Percentiles rank a stretch among this genome's conserved stretches.
Evolutionary conservation across 2,329 filamentous ascomycete species (phyloP).

Genomic region (Aspergillus eucalypticola): DNA sequence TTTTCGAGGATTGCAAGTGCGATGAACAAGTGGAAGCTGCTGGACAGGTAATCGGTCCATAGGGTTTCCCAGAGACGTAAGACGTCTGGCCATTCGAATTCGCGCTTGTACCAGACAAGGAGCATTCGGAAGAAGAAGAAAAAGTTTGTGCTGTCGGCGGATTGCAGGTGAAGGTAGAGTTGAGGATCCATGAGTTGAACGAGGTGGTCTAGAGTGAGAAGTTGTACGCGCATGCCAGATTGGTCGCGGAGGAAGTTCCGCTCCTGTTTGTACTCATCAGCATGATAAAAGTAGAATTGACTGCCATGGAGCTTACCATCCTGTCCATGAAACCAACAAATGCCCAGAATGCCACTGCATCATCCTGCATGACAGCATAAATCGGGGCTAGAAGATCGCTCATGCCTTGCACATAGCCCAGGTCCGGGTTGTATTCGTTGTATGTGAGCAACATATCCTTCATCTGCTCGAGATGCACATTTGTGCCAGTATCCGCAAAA

Average conservation of each 20-base stretch:
- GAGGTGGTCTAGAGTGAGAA: constrained; percentile 87
- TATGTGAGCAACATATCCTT: constrained; percentile 99
- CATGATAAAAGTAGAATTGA: background rate
- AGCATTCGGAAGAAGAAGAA: constrained; percentile 99
- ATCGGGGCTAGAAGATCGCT: constrained; percentile 93
- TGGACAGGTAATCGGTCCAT: constrained; percentile 89
- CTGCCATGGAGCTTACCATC: constrained; percentile 61
- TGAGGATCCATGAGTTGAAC: constrained; percentile 96
- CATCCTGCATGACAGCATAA: constrained; percentile 96
- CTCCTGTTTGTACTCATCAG: constrained; percentile 53
- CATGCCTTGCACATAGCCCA: constrained; percentile 99
- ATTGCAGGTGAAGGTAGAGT: constrained; percentile 85
- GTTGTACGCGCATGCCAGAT: constrained; percentile 90
- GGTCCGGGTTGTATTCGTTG: constrained; percentile 93
- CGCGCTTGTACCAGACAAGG: constrained; percentile 97
- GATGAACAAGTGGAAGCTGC: constrained; percentile 92
- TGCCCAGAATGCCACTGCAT: constrained; percentile 94
- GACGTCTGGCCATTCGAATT: constrained; percentile 87
- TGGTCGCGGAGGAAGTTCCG: constrained; percentile 95
- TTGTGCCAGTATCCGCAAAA: constrained; percentile 89
- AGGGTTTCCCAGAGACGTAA: constrained; percentile 86
- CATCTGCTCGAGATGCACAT: constrained; percentile 97
- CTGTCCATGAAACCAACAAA: constrained; percentile 96
- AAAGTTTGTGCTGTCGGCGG: constrained; percentile 94
- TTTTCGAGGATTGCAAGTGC: constrained; percentile 93